Conservation (phyloP, 2,329 filamentous ascomycete genomes). For the Zymoseptoria pseudotritici region DNA sequence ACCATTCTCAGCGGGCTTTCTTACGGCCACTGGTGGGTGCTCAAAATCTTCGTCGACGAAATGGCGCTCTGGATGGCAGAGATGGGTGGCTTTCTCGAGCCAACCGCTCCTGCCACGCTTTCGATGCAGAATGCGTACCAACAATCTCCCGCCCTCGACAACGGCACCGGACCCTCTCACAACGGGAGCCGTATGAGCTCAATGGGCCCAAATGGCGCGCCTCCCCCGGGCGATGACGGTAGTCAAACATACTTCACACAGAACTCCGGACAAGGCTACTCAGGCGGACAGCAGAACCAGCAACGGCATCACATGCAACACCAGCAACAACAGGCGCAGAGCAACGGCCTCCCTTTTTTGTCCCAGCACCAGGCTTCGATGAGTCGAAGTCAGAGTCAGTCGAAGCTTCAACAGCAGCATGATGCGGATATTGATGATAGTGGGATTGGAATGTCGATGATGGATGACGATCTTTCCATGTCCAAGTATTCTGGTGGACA, state of each 20-base stretch:
- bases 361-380: slow-evolving; percentile 1
- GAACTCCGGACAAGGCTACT: slow-evolving; percentile 10
- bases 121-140: slow-evolving; percentile 9
- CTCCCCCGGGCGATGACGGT: slow-evolving; percentile 9
- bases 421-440: slow-evolving; percentile 32
- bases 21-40: slow-evolving; percentile 90
- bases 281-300: slow-evolving; percentile 7
- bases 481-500: slow-evolving; percentile 8
- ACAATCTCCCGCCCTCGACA: slow-evolving; percentile 21
- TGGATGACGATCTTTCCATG: slow-evolving; percentile 27
- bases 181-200: slow-evolving; percentile 28
- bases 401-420: slow-evolving; percentile 10
- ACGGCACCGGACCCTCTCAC: slow-evolving; percentile 20
- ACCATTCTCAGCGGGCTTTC: slow-evolving; percentile 71
- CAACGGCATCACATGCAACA: slow-evolving; percentile 14
- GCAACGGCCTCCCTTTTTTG: slow-evolving; percentile 11
- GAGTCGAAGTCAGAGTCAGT: slow-evolving; percentile 11
- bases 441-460: slow-evolving; percentile 32
- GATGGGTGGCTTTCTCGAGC: slow-evolving; percentile 76
- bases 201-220: slow-evolving; percentile 21
- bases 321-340: slow-evolving; percentile 11
- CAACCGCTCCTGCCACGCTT: slow-evolving; percentile 5
- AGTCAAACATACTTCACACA: slow-evolving; percentile 13
- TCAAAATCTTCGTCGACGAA: slow-evolving; percentile 92
- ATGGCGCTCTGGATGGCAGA: slow-evolving; percentile 87